These are phyloP conservation scores for Dimocarpus longan DNA, from an alignment of 345 rosid genomes.

Conservation along the genomic window DNA sequence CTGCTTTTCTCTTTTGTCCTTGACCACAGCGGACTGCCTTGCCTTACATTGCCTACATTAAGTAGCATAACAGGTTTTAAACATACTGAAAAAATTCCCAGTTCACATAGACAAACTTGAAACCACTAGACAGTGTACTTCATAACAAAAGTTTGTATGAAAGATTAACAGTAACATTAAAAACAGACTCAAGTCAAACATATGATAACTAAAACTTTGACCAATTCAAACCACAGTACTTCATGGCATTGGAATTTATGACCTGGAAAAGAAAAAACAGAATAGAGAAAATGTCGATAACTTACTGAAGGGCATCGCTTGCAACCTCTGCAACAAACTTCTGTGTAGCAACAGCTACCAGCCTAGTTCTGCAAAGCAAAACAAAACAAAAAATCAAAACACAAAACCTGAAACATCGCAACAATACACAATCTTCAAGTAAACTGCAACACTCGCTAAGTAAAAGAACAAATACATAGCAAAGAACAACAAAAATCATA, in stretches of 20 bases:
- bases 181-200: background rate
- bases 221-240: background rate
- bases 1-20: conserved; percentile 92
- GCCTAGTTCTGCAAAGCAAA: conserved; percentile 64
- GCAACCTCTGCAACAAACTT: conserved; percentile 96
- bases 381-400: background rate
- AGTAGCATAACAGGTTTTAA: background rate
- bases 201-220: background rate
- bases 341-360: conserved; percentile 96
- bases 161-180: background rate
- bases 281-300: conserved; percentile 8
- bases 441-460: background rate
- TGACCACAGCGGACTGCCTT: conserved; percentile 75
- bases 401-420: background rate
- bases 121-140: background rate
- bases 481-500: no score
- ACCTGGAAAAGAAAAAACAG: background rate
- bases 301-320: conserved; percentile 84
- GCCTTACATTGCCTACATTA: conserved; percentile 87
- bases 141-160: background rate
- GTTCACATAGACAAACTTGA: background rate
- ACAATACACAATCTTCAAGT: background rate
- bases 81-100: background rate
- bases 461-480: background rate
- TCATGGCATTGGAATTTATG: background rate